phyloP scores from a whole-genome alignment of 1,284 basidiomycete genomes.

The Anthracocystis panici-leucophaei region DNA sequence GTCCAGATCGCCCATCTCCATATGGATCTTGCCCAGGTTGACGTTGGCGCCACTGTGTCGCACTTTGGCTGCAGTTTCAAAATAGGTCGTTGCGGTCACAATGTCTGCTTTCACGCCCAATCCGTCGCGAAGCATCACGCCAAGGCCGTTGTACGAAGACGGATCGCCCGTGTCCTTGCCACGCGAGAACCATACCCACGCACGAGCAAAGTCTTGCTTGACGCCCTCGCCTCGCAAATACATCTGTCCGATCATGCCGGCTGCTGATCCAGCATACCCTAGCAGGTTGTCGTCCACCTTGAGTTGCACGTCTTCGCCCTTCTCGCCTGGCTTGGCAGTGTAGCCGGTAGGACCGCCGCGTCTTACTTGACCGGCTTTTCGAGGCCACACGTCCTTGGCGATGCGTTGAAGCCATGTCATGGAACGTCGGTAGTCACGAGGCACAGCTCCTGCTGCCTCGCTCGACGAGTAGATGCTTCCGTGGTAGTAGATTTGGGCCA shows the following conservation, averaged over 20 bases:
- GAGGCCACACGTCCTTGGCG: constrained; percentile 61
- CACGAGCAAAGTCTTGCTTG: constrained; percentile 79
- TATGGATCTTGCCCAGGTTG: constrained; percentile 84
- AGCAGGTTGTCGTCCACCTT: constrained; percentile 47
- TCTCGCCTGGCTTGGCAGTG: constrained; percentile 44
- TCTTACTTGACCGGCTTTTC: constrained; percentile 48
- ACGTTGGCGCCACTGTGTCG: constrained; percentile 83
- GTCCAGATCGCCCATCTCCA: constrained; percentile 49
- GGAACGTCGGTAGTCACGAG: constrained; percentile 55
- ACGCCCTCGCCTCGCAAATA: constrained; percentile 93
- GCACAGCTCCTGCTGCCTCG: constrained; percentile 61
- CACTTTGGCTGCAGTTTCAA: constrained; percentile 80
- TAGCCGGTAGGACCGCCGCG: constrained; percentile 51
- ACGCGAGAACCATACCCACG: constrained; percentile 93
- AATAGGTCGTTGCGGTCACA: constrained; percentile 77
- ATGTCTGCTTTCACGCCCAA: constrained; percentile 74
- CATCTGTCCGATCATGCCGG: constrained; percentile 81
- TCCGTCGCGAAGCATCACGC: constrained; percentile 91
- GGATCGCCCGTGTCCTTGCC: constrained; percentile 79
- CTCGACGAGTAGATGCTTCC: constrained; percentile 63
- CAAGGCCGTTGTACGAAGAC: constrained; percentile 88
- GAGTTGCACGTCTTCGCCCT: constrained; percentile 52
- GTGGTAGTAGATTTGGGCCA: constrained; percentile 64
- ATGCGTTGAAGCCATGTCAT: constrained; percentile 51
- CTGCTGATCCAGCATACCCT: constrained; percentile 52